Base-by-base conservation (phyloP, 108 stramenopile genomes). In the Fragilaria crotonensis region DNA sequence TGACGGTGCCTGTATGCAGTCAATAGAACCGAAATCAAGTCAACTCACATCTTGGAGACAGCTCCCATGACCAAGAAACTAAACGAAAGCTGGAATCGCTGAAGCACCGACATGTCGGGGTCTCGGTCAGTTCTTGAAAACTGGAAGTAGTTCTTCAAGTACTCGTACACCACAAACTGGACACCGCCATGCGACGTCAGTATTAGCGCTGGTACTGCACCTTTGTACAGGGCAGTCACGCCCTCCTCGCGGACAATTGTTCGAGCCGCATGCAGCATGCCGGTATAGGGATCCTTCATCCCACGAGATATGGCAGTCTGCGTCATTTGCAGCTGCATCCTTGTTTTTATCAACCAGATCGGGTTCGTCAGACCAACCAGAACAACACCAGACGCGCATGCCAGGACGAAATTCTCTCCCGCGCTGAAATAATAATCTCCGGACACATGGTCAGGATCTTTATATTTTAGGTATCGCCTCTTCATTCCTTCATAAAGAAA, bases 291-390 rank as follows among this genome's bases (percentile, higher is more conserved):
- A 54, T 76, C 69, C 47, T 71, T 80, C n/a, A 66, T 57, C 4
- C 55, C 61, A 29, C 62, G 52, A 48, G 53, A 47, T 52, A 54
- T 48, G 45, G 70, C 36, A 3, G 73, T 33, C 25, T 59, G 51
- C 55, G 66, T 76, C 75, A 76, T 85, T 77, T 99, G 99, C 20
- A 99, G 64, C 78, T 98, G 96, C 77, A 99, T 74, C 45, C 99
- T 67, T 21, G 95, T 93, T 67, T 99, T 99, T 49, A 99, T 83
- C 30, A 99, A 72, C 98, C 99, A 99, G 3, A 99, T 58, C 9
- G 99, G 99, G 76, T 99, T 99, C 27, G 97, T 98, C 1, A 93
- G 30, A 3, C 78, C 69, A n/a, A 98, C 96, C 89, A 97, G 90
- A 44, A 89, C 69, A 25, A 77, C 83, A 36, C 99, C 97, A 3